Base-by-base conservation (phyloP, 2,329 filamentous ascomycete species). In the Nigrograna mackinnonii region DNA sequence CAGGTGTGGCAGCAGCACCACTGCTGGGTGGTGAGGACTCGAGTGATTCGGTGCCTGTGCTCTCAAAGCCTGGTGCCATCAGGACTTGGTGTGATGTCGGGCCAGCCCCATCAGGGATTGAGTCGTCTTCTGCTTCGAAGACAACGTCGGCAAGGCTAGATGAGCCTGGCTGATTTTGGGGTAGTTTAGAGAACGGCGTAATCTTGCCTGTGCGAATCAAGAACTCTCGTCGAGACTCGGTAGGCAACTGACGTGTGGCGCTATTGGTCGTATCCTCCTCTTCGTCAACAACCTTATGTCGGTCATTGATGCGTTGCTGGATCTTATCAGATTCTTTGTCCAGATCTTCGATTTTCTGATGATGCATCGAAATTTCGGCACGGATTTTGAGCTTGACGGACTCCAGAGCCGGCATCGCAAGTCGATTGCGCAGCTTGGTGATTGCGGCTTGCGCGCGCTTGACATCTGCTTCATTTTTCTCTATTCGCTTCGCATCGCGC, bases 171-270 rank as follows among this genome's bases (percentile, higher is more conserved):
- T 81, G 75, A 2, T 84, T 73, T n/a, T 81, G 77, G 12, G 82
- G 83, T 55, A 95, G 80, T 50, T 86, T 88, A 6, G 91, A 88
- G 60, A 99, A 99, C 0, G 94, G 94, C 0, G 94, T 99, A 54
- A 99, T 97, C 71, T 97, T 97, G 47, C 94, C 94, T 0, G 92
- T 99, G 20, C 94, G 84, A 36, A 99, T 94, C 35, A 99, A 79
- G 64, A 88, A 99, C 35, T 96, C 91, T 37, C 91, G 83, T 47
- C 89, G 84, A 18, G 82, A 90, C 72, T 97, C 94, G 46, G 88
- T 88, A 1, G 88, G 84, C 43, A 92, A 70, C 40, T 82, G 83
- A 44, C 79, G 77, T 39, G 79, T 83, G 20, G 78, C 79, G 35
- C 71, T 73, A 16, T 69, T 63, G 21, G 67, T 69, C 1, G 50